Percentiles rank a stretch among this genome's conserved stretches.
phyloP scores from a whole-genome alignment of 495 filamentous ascomycete species.

The Saxophila tyrrhenica region DNA sequence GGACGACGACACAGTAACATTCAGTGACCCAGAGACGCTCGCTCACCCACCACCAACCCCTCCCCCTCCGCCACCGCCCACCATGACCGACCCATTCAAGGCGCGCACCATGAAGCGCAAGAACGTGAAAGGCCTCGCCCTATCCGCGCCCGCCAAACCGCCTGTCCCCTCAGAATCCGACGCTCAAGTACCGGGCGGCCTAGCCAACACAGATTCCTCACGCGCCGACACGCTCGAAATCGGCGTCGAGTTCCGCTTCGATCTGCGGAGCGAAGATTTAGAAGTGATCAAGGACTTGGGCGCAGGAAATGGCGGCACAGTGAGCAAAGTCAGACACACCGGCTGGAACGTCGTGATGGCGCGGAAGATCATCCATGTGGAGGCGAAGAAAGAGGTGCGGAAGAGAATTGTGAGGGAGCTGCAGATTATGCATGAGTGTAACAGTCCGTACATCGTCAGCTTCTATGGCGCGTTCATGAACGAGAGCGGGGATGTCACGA shows the following conservation, averaged over 20 bases:
- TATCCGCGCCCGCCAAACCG: conserved; percentile 53
- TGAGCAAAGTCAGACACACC: conserved; percentile 93
- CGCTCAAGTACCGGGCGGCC: conserved; percentile 46
- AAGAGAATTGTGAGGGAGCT: conserved; percentile 93
- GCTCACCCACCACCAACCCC: conserved; percentile 13
- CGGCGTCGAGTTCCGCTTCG: conserved; percentile 88
- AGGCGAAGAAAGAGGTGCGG: conserved; percentile 90
- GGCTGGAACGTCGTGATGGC: conserved; percentile 95
- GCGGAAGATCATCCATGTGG: conserved; percentile 96
- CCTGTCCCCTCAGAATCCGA: conserved; percentile 47
- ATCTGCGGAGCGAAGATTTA: conserved; percentile 83
- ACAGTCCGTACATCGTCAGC: conserved; percentile 88
- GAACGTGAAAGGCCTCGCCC: conserved; percentile 89
- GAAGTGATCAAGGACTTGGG: conserved; percentile 89
- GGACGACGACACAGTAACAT: no score
- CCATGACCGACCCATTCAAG: conserved; percentile 78
- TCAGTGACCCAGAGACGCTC: no score
- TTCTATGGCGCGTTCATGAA: conserved; percentile 97
- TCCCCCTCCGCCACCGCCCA: conserved; percentile 20
- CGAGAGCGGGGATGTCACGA: conserved; percentile 87
- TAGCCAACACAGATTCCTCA: conserved; percentile 50
- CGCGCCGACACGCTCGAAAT: conserved; percentile 81
- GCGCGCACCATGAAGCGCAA: conserved; percentile 91
- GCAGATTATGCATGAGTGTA: conserved; percentile 96
- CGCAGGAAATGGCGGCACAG: conserved; percentile 91